A percentile compares a stretch with the other conserved stretches of the same genome.
Conservation (phyloP, 73 alveolate species). For the Halteria grandinella region DNA sequence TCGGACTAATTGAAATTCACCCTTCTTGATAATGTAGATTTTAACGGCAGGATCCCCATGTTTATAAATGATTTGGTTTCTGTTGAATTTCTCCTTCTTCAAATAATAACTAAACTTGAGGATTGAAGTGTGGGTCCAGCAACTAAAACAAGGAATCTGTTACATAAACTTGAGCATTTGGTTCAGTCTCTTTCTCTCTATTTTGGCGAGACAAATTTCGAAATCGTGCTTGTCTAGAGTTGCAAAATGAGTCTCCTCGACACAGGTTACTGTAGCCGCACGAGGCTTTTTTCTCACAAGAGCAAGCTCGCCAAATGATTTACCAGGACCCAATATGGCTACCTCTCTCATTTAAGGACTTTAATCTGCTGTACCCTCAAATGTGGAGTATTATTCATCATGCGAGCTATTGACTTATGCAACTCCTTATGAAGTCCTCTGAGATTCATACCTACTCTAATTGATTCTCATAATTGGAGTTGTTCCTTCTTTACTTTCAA, state of each 20-base stretch:
- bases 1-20: constrained; percentile 64
- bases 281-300: constrained; percentile 61
- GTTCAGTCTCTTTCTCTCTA: constrained; percentile 51
- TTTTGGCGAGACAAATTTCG: constrained; percentile 48
- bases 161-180: constrained; percentile 61
- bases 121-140: constrained; percentile 57
- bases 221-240: constrained; percentile 49
- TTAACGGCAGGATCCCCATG: constrained; percentile 54
- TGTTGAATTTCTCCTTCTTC: constrained; percentile 22
- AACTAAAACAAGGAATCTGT: constrained; percentile 54
- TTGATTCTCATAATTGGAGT: no score
- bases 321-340: constrained; percentile 56
- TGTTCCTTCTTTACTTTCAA: no score
- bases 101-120: constrained; percentile 55
- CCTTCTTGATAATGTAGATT: constrained; percentile 62
- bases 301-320: constrained; percentile 73
- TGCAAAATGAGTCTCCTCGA: constrained; percentile 57
- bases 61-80: constrained; percentile 39
- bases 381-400: no score
- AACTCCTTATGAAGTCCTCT: no score
- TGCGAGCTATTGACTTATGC: no score
- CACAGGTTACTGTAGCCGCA: constrained; percentile 60
- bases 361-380: no score
- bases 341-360: no score
- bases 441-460: no score